Evolutionary conservation across 495 filamentous ascomycete genomes (phyloP).

Genomic region (Aspergillus homomorphus): DNA sequence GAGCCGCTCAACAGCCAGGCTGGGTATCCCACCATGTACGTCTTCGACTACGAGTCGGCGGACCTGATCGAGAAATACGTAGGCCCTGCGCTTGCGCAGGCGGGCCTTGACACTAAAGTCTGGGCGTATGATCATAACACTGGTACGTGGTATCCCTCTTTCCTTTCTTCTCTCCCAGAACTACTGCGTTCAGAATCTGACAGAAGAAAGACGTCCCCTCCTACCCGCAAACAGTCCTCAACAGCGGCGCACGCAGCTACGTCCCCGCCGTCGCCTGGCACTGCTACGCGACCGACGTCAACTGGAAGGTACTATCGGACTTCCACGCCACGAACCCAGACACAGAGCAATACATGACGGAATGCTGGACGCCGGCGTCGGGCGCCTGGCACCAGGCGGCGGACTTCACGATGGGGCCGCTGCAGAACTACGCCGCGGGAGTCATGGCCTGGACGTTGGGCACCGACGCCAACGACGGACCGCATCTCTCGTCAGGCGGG

Average conservation of each 20-base stretch:
- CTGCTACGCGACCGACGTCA: slow-evolving; percentile 46
- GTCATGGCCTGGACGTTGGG: slow-evolving; percentile 54
- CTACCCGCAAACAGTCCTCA: slow-evolving; percentile 49
- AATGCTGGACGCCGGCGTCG: slow-evolving; percentile 51
- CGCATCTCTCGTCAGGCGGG: slow-evolving; percentile 47
- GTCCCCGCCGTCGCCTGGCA: slow-evolving; percentile 54
- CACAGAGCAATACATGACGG: slow-evolving; percentile 55
- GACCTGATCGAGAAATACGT: slow-evolving; percentile 47
- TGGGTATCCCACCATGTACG: slow-evolving; percentile 54
- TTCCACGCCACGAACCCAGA: slow-evolving; percentile 47
- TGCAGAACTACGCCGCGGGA: slow-evolving; percentile 56
- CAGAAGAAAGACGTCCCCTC: slow-evolving; percentile 36
- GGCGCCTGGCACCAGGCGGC: slow-evolving; percentile 49
- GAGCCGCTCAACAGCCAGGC: slow-evolving; percentile 54
- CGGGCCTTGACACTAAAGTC: slow-evolving; percentile 41
- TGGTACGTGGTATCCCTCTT: slow-evolving; percentile 21
- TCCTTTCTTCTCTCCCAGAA: not conserved
- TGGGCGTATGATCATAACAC: slow-evolving; percentile 61
- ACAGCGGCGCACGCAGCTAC: slow-evolving; percentile 35
- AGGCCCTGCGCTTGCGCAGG: slow-evolving; percentile 44
- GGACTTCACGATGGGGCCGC: slow-evolving; percentile 53
- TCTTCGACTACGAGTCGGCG: slow-evolving; percentile 47
- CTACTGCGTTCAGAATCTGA: too few relatives aligned
- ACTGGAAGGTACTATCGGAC: slow-evolving; percentile 50
- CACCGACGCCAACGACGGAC: slow-evolving; percentile 48